Evolutionary conservation across 441 rosid species (phyloP).

Genomic region (Daphne laureola): DNA sequence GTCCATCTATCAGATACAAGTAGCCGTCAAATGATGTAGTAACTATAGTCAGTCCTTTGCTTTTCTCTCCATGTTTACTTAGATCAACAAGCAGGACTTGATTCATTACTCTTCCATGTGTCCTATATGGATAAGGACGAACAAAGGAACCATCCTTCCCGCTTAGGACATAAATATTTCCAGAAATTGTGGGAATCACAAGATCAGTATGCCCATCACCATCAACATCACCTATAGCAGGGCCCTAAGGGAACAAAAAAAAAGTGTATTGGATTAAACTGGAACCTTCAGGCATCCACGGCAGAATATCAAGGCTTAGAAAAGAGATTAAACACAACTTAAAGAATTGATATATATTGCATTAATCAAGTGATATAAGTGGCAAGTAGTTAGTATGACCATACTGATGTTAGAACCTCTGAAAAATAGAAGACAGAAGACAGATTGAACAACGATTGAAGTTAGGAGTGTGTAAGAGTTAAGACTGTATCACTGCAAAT

Average conservation of each 20-base stretch:
- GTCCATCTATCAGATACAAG: conserved; percentile 95
- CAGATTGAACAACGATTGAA: too few relatives aligned
- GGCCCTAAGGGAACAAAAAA: conserved; percentile 49
- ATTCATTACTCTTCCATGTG: conserved; percentile 98
- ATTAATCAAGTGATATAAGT: too few relatives aligned
- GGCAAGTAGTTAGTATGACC: too few relatives aligned
- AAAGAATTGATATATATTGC: too few relatives aligned
- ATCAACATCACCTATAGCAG: conserved; percentile 89
- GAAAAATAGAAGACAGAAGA: too few relatives aligned
- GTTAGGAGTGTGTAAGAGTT: too few relatives aligned
- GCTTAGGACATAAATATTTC: conserved; percentile 86
- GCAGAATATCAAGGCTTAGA: too few relatives aligned
- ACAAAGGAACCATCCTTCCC: conserved; percentile 95
- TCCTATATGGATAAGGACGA: conserved; percentile 95
- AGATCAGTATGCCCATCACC: conserved; percentile 97
- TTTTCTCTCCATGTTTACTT: conserved; percentile 70
- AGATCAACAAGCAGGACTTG: conserved; percentile 96
- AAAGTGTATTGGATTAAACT: conserved; percentile 16
- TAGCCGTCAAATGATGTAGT: conserved; percentile 98
- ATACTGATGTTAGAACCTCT: too few relatives aligned
- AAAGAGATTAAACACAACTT: too few relatives aligned
- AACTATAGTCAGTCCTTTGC: conserved; percentile 86
- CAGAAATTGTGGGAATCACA: conserved; percentile 91
- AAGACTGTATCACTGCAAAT: too few relatives aligned
- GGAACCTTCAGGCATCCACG: too few relatives aligned